These are phyloP conservation scores for Mycena maculata DNA, from an alignment of 768 basidiomycete genomes.

Conservation along the genomic window DNA sequence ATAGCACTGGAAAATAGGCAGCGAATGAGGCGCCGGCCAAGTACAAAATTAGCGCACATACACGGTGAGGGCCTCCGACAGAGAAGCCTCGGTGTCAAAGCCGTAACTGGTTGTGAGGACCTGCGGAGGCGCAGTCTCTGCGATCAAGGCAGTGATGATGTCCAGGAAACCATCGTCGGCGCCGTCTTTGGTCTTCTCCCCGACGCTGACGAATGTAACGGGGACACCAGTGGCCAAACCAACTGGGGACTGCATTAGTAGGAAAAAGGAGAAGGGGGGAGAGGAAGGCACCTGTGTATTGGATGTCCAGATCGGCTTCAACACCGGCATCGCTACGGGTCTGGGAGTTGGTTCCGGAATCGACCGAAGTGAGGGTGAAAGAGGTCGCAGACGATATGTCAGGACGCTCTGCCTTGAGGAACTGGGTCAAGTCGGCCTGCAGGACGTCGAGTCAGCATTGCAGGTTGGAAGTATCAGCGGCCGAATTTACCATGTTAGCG, in stretches of 20 bases:
- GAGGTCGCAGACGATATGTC: slow-evolving; percentile 41
- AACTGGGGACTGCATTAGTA: slow-evolving; percentile 8
- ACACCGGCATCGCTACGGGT: slow-evolving; percentile 37
- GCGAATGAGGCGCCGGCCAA: not conserved
- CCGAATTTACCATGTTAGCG: slow-evolving; percentile 18
- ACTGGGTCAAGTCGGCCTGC: slow-evolving; percentile 36
- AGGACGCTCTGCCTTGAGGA: slow-evolving; percentile 39
- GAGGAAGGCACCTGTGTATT: slow-evolving; percentile 37
- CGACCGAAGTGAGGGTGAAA: slow-evolving; percentile 40
- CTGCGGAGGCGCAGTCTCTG: slow-evolving; percentile 46
- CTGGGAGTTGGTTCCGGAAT: slow-evolving; percentile 44
- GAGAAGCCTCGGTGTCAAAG: slow-evolving; percentile 58
- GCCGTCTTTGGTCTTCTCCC: slow-evolving; percentile 25
- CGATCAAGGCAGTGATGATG: slow-evolving; percentile 32
- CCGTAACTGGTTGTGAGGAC: slow-evolving; percentile 63
- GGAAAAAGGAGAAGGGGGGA: not conserved
- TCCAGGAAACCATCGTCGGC: slow-evolving; percentile 34
- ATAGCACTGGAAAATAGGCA: slow-evolving; percentile 21
- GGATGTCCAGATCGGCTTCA: slow-evolving; percentile 44
- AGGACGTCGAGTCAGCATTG: not conserved
- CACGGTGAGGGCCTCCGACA: slow-evolving; percentile 31
- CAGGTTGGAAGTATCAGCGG: not conserved
- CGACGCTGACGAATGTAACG: slow-evolving; percentile 40
- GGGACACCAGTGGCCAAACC: slow-evolving; percentile 42
- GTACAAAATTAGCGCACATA: not conserved